phyloP scores from a whole-genome alignment of 2,329 filamentous ascomycete species.

The Diplodia seriata region DNA sequence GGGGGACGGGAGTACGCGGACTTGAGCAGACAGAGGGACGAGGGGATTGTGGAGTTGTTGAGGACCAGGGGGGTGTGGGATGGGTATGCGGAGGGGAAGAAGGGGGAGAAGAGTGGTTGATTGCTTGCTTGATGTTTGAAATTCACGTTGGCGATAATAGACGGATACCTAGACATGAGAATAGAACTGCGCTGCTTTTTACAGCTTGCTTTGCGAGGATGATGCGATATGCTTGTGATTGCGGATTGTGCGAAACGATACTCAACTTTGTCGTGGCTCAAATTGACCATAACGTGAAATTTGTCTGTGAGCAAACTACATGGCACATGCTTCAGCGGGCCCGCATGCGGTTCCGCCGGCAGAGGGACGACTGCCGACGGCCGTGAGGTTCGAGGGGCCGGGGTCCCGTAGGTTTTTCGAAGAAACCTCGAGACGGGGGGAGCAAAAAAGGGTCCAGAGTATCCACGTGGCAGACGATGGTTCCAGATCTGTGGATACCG shows the following conservation, averaged over 20 bases:
- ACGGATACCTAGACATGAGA: background rate
- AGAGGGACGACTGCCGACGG: background rate
- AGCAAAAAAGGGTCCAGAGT: background rate
- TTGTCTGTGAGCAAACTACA: background rate
- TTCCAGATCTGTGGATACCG: slow-evolving; percentile 8
- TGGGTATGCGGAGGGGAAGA: slow-evolving; percentile 30
- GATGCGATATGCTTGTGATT: background rate
- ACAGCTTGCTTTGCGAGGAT: background rate
- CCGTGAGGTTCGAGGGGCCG: background rate
- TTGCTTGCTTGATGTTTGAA: too few species aligned
- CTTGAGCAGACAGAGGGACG: slow-evolving; percentile 35
- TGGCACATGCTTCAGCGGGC: background rate
- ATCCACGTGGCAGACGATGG: background rate
- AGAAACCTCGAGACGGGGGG: slow-evolving; percentile 14
- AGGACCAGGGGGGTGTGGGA: slow-evolving; percentile 36
- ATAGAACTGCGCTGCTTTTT: background rate
- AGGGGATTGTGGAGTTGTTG: slow-evolving; percentile 36
- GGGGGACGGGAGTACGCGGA: slow-evolving; percentile 33
- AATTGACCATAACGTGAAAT: background rate
- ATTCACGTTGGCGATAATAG: background rate
- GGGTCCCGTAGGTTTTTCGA: slow-evolving; percentile 2
- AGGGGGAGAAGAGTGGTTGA: slow-evolving; percentile 18
- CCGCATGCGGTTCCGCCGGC: background rate
- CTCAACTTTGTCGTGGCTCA: background rate
- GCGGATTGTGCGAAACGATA: background rate